Base-by-base conservation (phyloP, 192 early-diverging fungal genomes). In the Coemansia sp. region DNA sequence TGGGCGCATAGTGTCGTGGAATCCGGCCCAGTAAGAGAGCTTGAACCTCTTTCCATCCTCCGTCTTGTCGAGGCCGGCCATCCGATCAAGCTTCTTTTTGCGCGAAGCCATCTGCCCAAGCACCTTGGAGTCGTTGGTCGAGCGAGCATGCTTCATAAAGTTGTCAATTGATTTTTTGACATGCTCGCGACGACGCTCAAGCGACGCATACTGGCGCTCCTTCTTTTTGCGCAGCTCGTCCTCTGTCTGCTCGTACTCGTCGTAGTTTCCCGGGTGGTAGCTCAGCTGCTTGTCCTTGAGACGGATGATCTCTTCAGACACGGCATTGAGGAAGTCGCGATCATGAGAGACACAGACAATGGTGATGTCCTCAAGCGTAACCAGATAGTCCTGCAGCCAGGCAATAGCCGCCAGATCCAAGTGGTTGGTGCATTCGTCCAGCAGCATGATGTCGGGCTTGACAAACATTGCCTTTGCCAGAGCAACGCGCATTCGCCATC, bases 311-410 rank as follows among this genome's bases (percentile, higher is more conserved):
- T 95, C 92, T 10, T 86, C 77, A 6, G 87, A 85, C 1, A 93
- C 87, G 17, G 84, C 82, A 66, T 95, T 93, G 60, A 97, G 84
- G 52, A 97, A 96, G 59, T 86, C 84, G 56, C 92, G 90, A 68
- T 97, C 94, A 66, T 93, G 95, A 40, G 93, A 94, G n/a, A 97
- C 92, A 30, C 91, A 80, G 0, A 97, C 87, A 36, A 97, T 75
- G 2, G 93, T 94, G 31, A 86, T 84, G 64, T 87, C 80, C 20
- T 85, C 70, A 14, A 92, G 76, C 18, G 79, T 45, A 0, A 66
- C 62, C 6, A 91, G 74, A 52, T 97, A 95, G 28, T 85, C 78
- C 60, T 93, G 90, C 6, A 97, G 85, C 94, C 94, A 97, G n/a
- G 94, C 73, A 38, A 93, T 94, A n/a, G 93, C 91, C 4, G 90